Conservation (phyloP, 1,284 basidiomycete genomes). For the Cerioporus squamosus region DNA sequence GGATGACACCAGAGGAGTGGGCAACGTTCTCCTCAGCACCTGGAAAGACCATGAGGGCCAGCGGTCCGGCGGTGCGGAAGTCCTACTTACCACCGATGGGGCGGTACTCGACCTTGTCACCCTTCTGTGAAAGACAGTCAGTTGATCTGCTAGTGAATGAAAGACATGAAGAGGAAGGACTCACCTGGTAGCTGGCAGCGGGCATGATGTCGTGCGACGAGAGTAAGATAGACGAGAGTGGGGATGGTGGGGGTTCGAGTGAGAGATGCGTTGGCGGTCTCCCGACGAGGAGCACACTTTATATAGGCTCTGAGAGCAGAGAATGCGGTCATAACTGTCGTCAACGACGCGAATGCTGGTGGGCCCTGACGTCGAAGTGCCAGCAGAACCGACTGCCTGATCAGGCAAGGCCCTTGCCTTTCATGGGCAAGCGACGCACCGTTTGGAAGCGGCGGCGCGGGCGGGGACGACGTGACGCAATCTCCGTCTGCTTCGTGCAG, state of each 20-base stretch:
- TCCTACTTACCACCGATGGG: slow-evolving; percentile 39
- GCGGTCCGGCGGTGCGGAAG: neutral
- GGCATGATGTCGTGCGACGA: neutral
- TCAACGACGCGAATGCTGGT: slow-evolving; percentile 2
- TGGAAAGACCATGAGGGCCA: neutral
- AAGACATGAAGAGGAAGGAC: neutral
- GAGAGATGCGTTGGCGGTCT: neutral
- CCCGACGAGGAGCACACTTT: neutral
- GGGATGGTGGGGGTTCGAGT: neutral
- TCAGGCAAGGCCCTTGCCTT: slow-evolving; percentile 3
- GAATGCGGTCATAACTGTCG: slow-evolving; percentile 14
- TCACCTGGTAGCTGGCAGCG: slow-evolving; percentile 22
- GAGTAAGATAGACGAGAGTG: neutral
- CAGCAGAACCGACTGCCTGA: neutral
- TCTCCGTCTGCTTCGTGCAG: too few relatives aligned
- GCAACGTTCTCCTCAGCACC: slow-evolving; percentile 43
- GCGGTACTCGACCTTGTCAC: slow-evolving; percentile 48
- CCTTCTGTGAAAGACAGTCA: slow-evolving; percentile 31
- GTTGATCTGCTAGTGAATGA: neutral
- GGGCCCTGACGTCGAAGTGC: slow-evolving; percentile 1
- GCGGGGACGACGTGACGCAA: neutral
- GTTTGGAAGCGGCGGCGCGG: neutral
- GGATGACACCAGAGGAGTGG: slow-evolving; percentile 42
- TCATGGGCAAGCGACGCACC: neutral
- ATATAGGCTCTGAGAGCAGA: neutral